Evolutionary conservation across 2,329 filamentous ascomycete genomes (phyloP), one percentile per base, ranked within the genome.

Genomic region (Colletotrichum sp.): DNA sequence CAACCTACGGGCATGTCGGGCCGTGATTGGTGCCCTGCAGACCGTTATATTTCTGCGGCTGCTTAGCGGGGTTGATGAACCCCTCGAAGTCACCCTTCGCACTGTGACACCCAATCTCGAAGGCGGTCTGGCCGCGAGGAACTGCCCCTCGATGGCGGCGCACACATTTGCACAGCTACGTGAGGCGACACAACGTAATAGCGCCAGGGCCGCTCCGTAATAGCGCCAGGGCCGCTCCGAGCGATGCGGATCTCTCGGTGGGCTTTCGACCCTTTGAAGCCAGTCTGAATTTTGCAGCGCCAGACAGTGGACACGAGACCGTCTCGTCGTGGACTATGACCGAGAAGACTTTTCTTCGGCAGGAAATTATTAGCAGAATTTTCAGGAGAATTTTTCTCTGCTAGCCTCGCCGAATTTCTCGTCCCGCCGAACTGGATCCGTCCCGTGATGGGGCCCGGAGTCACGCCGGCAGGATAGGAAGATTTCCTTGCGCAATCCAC

Each of bases 41-140:
- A 62, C 74, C 71, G 74, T 76, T 75, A 52, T 66, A 75, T 66
- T 72, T 65, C 57, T 76, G 65, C 74, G 64, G 71, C 71, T 74
- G 64, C 59, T 69, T 75, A 62, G 74, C 66, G 74, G 74, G 71
- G 65, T 76, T 55, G 57, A 39, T 9, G 19, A 62, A 32, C 71
- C 70, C 44, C 71, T 75, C 74, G 59, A 34, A 6, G 49, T 49
- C 25, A 15, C 13, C 25, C 59, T 32, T 75, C 74, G 71, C 74
- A 76, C 74, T 76, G 71, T 76, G 74, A 63, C 49, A 22, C 34
- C n/a, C 16, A n/a, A 39, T 34, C 5, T 63, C 22, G 19, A 73
- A 44, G 63, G 74, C 71, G 59, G 74, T 75, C 59, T 65, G 71
- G 22, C 30, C 7, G 19, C 30, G 13, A 22, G 9, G 15, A 34